These are phyloP conservation scores for Pneumocystis sp. DNA, from an alignment of 1,139 yeast genomes.

Conservation along the genomic window DNA sequence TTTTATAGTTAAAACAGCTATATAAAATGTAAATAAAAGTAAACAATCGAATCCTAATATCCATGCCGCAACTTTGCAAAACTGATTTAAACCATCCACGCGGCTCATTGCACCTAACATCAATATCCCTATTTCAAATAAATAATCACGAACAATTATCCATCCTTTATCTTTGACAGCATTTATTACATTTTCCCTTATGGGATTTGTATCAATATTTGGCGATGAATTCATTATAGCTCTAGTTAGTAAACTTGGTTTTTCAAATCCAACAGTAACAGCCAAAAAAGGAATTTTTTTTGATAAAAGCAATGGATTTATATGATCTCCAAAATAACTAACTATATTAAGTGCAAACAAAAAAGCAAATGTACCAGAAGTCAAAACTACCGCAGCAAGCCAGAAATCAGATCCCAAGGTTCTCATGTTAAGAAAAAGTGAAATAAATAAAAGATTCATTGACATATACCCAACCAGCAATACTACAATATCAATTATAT, in stretches of 20 bases:
- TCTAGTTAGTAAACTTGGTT: conserved; percentile 63
- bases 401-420: conserved; percentile 71
- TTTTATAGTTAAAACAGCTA: conserved; percentile 76
- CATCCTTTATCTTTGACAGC: conserved; percentile 55
- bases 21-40: conserved; percentile 65
- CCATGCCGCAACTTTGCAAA: conserved; percentile 63
- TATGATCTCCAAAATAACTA: conserved; percentile 29
- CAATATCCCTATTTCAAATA: conserved; percentile 61
- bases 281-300: conserved; percentile 93
- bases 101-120: conserved; percentile 61
- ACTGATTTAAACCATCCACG: conserved; percentile 48
- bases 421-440: conserved; percentile 69
- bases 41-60: conserved; percentile 60
- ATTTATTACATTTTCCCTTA: conserved; percentile 27
- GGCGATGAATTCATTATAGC: conserved; percentile 37
- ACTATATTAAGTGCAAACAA: conserved; percentile 66
- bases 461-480: conserved; percentile 74
- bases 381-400: conserved; percentile 70
- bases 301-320: conserved; percentile 61
- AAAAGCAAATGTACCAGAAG: conserved; percentile 76
- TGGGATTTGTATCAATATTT: conserved; percentile 21
- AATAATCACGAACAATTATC: conserved; percentile 63
- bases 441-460: conserved; percentile 74
- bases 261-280: conserved; percentile 84
- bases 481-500: conserved; percentile 68